Evolutionary conservation across 306 rosid genomes (phyloP).

Genomic region (Cicer chorassanicum): DNA sequence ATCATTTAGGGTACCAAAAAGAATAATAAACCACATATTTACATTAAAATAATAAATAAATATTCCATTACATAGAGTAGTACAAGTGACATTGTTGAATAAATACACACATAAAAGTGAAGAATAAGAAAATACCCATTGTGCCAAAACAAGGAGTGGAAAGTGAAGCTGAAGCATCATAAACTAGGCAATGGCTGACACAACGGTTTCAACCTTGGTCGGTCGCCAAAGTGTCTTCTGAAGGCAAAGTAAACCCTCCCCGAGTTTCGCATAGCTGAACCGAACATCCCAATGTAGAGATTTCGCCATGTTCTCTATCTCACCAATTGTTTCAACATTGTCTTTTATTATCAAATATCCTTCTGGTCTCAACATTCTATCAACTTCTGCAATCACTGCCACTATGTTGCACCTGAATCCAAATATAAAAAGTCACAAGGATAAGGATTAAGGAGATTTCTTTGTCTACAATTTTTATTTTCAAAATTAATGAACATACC

Average conservation of each 20-base stretch:
- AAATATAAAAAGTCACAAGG: slow-evolving; percentile 13
- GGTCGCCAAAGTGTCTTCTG: slow-evolving; percentile 90
- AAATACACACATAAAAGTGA: slow-evolving; percentile 1
- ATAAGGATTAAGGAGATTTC: slow-evolving; percentile 1
- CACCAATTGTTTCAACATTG: slow-evolving; percentile 60
- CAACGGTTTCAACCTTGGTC: slow-evolving; percentile 52
- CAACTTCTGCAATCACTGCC: slow-evolving; percentile 78
- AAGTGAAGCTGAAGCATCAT: slow-evolving; percentile 36
- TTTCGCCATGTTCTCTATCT: slow-evolving; percentile 63
- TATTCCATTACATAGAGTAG: not conserved
- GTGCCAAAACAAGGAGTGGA: slow-evolving; percentile 20
- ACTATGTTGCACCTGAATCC: slow-evolving; percentile 68
- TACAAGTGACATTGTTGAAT: slow-evolving; percentile 29
- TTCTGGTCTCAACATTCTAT: slow-evolving; percentile 86
- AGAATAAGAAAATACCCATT: slow-evolving; percentile 15
- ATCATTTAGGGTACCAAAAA: not conserved
- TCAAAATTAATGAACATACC: slow-evolving; percentile 47
- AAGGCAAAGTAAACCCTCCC: slow-evolving; percentile 66
- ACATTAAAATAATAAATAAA: slow-evolving; percentile 31
- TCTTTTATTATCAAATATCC: slow-evolving; percentile 72
- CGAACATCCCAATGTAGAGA: slow-evolving; percentile 73
- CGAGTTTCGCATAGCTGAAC: slow-evolving; percentile 52
- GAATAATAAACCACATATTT: slow-evolving; percentile 13
- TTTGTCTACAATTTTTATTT: not conserved
- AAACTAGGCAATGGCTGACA: slow-evolving; percentile 62